Percentiles rank a stretch among this genome's conserved stretches.
Evolutionary conservation across 2,329 filamentous ascomycete genomes (phyloP).

Genomic region (Dichotomopilus funicola): DNA sequence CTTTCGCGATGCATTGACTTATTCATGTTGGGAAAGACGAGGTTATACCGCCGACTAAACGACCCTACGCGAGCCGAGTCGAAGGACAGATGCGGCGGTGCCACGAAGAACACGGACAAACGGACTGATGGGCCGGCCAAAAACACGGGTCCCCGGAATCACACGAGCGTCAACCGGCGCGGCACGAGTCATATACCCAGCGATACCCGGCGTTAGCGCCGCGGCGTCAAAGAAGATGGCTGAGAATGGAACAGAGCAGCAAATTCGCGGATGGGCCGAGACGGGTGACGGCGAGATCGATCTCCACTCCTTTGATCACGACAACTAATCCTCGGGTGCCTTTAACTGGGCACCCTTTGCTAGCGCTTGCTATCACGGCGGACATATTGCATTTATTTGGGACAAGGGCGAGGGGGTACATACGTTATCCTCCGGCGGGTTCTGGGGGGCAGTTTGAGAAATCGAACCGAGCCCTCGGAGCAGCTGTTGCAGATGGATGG

Average conservation of each 20-base stretch:
- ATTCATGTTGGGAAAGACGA: not conserved
- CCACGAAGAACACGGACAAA: not conserved
- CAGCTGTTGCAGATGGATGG: not conserved
- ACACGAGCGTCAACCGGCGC: not conserved
- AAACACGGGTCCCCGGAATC: not conserved
- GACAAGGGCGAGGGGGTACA: not conserved
- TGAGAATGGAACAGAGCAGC: not conserved
- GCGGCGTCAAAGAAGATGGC: not conserved
- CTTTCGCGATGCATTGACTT: not conserved
- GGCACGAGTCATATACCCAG: constrained; percentile 2
- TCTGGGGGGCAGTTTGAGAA: not conserved
- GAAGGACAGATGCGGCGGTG: not conserved
- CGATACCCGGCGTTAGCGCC: not conserved
- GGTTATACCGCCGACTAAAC: not conserved
- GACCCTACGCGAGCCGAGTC: not conserved
- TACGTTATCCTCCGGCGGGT: no score
- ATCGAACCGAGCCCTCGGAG: not conserved
- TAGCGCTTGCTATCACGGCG: constrained; percentile 4
- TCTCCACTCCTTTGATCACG: constrained; percentile 3
- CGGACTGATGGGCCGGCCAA: not conserved
- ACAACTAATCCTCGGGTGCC: constrained; percentile 1
- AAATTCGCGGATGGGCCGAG: not conserved
- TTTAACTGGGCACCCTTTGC: not conserved
- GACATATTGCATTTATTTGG: constrained; percentile 5
- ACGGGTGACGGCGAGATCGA: not conserved